Evolutionary conservation across 306 rosid species (phyloP).

Genomic region (Fragaria iinumae): DNA sequence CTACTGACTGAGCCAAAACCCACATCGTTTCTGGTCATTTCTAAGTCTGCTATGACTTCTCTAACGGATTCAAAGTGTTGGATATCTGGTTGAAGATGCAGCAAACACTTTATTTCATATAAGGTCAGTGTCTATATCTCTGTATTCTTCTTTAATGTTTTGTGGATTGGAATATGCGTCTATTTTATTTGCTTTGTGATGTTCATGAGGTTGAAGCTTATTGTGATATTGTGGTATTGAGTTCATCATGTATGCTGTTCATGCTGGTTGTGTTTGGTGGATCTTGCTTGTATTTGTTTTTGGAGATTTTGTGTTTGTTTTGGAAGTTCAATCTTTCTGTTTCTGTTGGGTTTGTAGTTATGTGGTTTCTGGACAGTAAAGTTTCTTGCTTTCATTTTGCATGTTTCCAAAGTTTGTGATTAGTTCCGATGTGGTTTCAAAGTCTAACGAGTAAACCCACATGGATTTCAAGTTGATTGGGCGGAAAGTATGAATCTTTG

Average conservation of each 20-base stretch:
- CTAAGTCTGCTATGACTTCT: slow-evolving; percentile 33
- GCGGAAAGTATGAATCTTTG: slow-evolving; percentile 1
- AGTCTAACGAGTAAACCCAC: slow-evolving; percentile 3
- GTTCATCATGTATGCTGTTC: slow-evolving; percentile 20
- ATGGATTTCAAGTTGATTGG: slow-evolving; percentile 2
- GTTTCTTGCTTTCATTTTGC: slow-evolving; percentile 10
- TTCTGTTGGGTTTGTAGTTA: slow-evolving; percentile 18
- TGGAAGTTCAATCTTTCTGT: slow-evolving; percentile 15
- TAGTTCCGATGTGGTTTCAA: slow-evolving; percentile 18
- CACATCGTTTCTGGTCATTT: slow-evolving; percentile 35
- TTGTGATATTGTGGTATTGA: slow-evolving; percentile 7
- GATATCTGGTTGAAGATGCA: slow-evolving; percentile 38
- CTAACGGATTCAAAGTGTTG: slow-evolving; percentile 42
- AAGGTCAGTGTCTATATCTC: slow-evolving; percentile 43
- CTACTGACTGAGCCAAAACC: slow-evolving; percentile 36
- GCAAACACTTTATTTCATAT: slow-evolving; percentile 23
- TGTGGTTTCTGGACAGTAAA: slow-evolving; percentile 14
- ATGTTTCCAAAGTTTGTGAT: slow-evolving; percentile 24
- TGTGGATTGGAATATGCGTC: slow-evolving; percentile 23
- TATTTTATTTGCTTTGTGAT: slow-evolving; percentile 16
- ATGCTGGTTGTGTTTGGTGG: slow-evolving; percentile 35
- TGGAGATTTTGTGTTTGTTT: neutral
- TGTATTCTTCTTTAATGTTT: neutral
- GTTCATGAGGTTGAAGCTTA: slow-evolving; percentile 25
- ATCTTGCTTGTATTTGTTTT: slow-evolving; percentile 32